A percentile compares a stretch with the other conserved stretches of the same genome.
These are phyloP conservation scores for Uronychia binucleata DNA, from an alignment of 73 alveolate genomes.

Conservation along the genomic window DNA sequence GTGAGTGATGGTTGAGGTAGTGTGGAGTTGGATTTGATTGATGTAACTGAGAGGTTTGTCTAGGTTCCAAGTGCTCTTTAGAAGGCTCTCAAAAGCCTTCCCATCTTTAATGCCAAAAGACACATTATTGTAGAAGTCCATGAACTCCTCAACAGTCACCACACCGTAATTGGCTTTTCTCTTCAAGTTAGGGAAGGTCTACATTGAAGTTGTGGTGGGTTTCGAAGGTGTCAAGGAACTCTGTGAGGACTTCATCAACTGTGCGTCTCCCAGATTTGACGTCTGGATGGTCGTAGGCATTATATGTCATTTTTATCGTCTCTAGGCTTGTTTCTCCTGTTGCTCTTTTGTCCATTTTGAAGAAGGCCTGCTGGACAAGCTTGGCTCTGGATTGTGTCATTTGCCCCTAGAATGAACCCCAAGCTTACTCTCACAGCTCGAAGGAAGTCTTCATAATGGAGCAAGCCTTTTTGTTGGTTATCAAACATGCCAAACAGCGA, in stretches of 20 bases:
- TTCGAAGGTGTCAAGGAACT: slow-evolving; percentile 85
- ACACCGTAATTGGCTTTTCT: too few species aligned
- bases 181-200: slow-evolving; percentile 62
- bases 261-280: slow-evolving; percentile 71
- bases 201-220: slow-evolving; percentile 63
- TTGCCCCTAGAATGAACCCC: too few species aligned
- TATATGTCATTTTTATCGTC: slow-evolving; percentile 70
- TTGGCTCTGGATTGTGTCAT: slow-evolving; percentile 74
- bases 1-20: too few species aligned
- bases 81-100: slow-evolving; percentile 66
- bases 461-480: slow-evolving; percentile 73
- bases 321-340: slow-evolving; percentile 68
- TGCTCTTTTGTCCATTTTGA: slow-evolving; percentile 65
- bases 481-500: slow-evolving; percentile 67
- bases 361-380: slow-evolving; percentile 70
- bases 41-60: too few species aligned
- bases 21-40: too few species aligned
- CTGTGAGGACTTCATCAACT: slow-evolving; percentile 77
- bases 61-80: slow-evolving; percentile 79
- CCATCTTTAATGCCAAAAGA: slow-evolving; percentile 59
- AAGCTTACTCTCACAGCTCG: slow-evolving; percentile 67
- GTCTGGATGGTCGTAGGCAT: slow-evolving; percentile 81
- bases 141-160: slow-evolving; percentile 58
- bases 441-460: slow-evolving; percentile 80
- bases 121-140: slow-evolving; percentile 48